Conservation (phyloP, 163 green algal genomes). For the Smithsoniella earleae region DNA sequence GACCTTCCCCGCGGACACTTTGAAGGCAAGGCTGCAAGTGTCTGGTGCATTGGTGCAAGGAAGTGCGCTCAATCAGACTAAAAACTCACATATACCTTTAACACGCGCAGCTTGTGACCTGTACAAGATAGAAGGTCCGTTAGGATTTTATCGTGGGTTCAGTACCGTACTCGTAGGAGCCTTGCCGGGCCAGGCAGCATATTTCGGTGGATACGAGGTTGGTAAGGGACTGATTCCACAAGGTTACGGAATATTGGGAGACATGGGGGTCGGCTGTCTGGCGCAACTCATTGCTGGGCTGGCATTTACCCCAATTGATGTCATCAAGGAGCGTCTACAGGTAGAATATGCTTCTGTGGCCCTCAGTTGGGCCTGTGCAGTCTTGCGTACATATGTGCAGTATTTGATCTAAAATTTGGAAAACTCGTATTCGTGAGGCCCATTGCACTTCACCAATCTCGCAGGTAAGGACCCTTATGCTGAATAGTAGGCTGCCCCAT, state of each 20-base stretch:
- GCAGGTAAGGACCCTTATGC: conserved; percentile 34
- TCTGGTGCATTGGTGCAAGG: conserved; percentile 40
- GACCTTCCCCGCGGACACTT: conserved; percentile 55
- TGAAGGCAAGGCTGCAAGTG: conserved; percentile 72
- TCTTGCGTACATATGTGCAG: background rate
- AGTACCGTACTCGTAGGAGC: conserved; percentile 51
- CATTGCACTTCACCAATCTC: too few species aligned
- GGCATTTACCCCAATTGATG: conserved; percentile 73
- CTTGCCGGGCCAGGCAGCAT: conserved; percentile 50
- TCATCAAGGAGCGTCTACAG: conserved; percentile 79
- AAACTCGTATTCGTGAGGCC: background rate
- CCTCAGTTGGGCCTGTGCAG: too few species aligned
- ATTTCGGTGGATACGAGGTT: conserved; percentile 72
- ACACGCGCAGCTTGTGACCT: background rate
- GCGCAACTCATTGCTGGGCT: conserved; percentile 65
- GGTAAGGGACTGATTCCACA: conserved; percentile 42
- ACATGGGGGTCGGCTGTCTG: conserved; percentile 52
- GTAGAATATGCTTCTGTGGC: conserved; percentile 27
- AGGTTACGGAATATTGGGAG: conserved; percentile 39
- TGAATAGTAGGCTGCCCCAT: conserved; percentile 30
- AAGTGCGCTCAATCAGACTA: too few species aligned
- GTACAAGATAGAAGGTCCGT: conserved; percentile 32
- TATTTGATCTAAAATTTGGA: background rate
- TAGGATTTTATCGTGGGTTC: conserved; percentile 73
- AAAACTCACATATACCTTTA: background rate